Base-by-base conservation (phyloP, 1,284 basidiomycete genomes). In the Cutaneotrichosporon dermatis region DNA sequence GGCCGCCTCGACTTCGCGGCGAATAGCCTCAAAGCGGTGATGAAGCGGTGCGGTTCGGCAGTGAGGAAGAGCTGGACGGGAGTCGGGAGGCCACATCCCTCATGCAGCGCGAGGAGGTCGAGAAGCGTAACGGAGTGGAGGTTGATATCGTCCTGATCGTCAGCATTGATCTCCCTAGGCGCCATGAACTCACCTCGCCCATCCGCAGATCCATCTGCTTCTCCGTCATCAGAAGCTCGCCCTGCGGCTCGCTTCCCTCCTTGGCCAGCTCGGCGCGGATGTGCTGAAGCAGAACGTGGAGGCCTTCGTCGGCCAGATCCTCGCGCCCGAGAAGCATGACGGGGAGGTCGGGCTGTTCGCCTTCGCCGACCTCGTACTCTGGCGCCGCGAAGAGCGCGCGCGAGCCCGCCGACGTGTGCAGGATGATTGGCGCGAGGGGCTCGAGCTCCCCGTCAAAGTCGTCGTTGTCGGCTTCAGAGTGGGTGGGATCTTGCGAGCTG, bases 181-280 rank as follows among this genome's bases (percentile, higher is more conserved):
- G n/a, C n/a, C n/a, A n/a, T n/a, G n/a, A n/a, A n/a, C n/a, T 73
- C 86, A 86, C 77, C 87, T 94, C 81, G 87, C 86, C 68, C 84
- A 88, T 75, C 84, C 86, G 62, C 80, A 84, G 48, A 86, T 83
- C 71, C 70, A 74, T 74, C 50, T 64, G 62, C 57, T 71, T 68
- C 60, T 76, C 74, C 12, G 61, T 57, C 9, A 76, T 55, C 8
- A 73, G 61, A 66, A 75, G 58, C 56, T 68, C 73, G 45, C 64
- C 69, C 6, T 33, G 40, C 36, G 60, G 35, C 9, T 16, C 56
- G 13, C 64, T 16, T 25, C 61, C 67, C 37, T 72, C 69, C 42
- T 55, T 59, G 9, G 33, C 62, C 41, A 71, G 57, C 55, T 74
- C 69, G 1, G 37, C 54, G 9, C 64, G 61, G 1, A 75, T 64